Evolutionary conservation across 2,329 filamentous ascomycete genomes (phyloP).

Genomic region (Exophiala alcalophila): DNA sequence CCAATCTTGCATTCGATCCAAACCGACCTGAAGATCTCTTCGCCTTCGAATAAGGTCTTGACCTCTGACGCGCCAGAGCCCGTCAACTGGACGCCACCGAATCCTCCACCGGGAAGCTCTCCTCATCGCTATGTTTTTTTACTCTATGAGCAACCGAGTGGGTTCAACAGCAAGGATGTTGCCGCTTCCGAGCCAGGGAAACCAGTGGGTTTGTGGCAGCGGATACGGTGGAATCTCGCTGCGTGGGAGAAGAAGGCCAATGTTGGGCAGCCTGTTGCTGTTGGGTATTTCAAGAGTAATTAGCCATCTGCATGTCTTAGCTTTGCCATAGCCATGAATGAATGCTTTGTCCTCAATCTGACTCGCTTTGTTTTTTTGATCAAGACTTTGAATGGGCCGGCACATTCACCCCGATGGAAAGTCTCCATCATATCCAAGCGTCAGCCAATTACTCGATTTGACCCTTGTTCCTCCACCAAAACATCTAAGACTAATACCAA

Average conservation of each 20-base stretch:
- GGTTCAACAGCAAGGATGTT: conserved; percentile 33
- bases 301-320: too few species aligned
- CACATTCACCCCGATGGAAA: too few species aligned
- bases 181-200: neutral
- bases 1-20: conserved; percentile 38
- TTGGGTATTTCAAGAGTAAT: conserved; percentile 15
- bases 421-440: too few species aligned
- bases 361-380: too few species aligned
- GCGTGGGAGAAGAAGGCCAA: conserved; percentile 10
- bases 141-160: conserved; percentile 48
- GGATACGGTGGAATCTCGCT: conserved; percentile 10
- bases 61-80: conserved; percentile 9
- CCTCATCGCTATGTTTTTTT: conserved; percentile 53
- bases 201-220: conserved; percentile 3
- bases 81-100: conserved; percentile 43
- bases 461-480: too few species aligned
- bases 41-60: neutral
- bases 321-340: too few species aligned
- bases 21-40: conserved; percentile 25
- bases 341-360: too few species aligned
- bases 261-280: conserved; percentile 6
- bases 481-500: too few species aligned
- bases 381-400: too few species aligned
- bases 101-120: conserved; percentile 45
- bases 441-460: too few species aligned